Percentiles rank a stretch among this genome's conserved stretches.
Evolutionary conservation across 2,329 filamentous ascomycete genomes (phyloP).

Genomic region (Aspergillus terreus): DNA sequence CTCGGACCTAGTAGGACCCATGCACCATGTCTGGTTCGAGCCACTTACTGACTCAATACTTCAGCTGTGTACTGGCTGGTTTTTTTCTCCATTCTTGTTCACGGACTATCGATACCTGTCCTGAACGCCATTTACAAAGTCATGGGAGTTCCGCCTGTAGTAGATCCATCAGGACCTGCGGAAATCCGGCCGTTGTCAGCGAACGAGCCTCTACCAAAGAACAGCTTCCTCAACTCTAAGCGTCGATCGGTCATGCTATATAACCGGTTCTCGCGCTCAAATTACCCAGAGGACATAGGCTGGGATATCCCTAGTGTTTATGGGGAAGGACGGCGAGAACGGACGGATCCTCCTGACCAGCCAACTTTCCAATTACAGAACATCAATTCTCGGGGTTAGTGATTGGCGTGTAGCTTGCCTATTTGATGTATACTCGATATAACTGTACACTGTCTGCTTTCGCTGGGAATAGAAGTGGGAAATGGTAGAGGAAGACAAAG

Average conservation of each 20-base stretch:
- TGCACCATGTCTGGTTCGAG: background rate
- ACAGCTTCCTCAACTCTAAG: background rate
- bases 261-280: constrained; percentile 2
- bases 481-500: too few species aligned
- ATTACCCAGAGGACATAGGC: background rate
- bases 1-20: constrained; percentile 2
- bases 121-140: background rate
- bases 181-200: constrained; percentile 2
- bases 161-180: constrained; percentile 1
- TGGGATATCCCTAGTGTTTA: background rate
- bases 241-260: constrained; percentile 1
- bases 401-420: background rate
- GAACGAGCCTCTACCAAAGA: background rate
- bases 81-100: constrained; percentile 3
- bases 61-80: constrained; percentile 4
- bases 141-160: constrained; percentile 1
- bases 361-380: constrained; percentile 2
- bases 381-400: background rate
- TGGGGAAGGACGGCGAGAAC: background rate
- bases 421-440: too few species aligned
- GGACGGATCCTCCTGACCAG: background rate
- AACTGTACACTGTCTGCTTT: too few species aligned
- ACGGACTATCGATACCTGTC: constrained; percentile 1
- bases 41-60: background rate
- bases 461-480: too few species aligned